phyloP scores from a whole-genome alignment of 148 eudicot species.

The Spergularia marina region DNA sequence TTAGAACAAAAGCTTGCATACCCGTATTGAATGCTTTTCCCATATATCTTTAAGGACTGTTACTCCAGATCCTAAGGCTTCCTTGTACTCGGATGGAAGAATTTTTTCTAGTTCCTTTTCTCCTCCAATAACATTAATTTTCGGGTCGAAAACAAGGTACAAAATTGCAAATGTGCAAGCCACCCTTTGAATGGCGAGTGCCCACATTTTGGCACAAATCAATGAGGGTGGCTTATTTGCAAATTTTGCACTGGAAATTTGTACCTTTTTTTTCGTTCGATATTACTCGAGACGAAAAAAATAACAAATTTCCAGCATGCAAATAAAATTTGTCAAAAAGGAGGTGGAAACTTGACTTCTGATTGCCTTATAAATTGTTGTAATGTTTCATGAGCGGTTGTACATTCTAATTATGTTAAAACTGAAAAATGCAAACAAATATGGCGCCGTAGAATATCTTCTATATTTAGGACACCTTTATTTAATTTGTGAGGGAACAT shows the following conservation, averaged over 20 bases:
- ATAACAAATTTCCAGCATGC: not conserved
- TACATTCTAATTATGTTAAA: not conserved
- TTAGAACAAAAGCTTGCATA: not conserved
- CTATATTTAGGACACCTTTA: not conserved
- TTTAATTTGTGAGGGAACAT: not conserved
- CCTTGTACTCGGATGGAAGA: conserved; percentile 2
- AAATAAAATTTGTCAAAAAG: not conserved
- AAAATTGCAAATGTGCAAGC: conserved; percentile 17
- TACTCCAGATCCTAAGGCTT: not conserved
- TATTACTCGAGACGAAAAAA: not conserved
- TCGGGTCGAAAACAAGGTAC: not conserved
- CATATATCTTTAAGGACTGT: conserved; percentile 1
- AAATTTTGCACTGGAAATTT: not conserved
- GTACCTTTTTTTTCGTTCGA: not conserved
- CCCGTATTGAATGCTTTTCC: conserved; percentile 5
- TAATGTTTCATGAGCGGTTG: not conserved
- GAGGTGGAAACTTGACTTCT: not conserved
- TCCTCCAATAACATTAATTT: conserved; percentile 4
- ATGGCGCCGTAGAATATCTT: not conserved
- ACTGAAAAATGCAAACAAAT: not conserved
- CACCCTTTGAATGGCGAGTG: not conserved
- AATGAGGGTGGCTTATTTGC: not conserved
- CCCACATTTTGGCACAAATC: not conserved
- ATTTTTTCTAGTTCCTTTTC: not conserved
- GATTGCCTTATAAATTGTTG: not conserved